Base-by-base conservation (phyloP, 257 asterid genomes). In the Solanum clarkiae region DNA sequence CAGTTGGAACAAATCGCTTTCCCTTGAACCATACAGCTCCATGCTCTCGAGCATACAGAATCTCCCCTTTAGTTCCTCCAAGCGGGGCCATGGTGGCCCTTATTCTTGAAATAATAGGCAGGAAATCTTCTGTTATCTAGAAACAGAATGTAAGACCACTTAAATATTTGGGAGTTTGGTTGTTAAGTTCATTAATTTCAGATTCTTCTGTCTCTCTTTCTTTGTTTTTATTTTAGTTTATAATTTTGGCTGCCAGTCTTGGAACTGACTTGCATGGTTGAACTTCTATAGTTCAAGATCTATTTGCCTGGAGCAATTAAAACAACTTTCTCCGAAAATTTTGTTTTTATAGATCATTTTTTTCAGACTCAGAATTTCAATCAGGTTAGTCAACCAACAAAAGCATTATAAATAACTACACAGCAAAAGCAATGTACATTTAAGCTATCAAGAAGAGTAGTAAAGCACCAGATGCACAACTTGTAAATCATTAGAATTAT, bases 11-110 rank as follows among this genome's bases (percentile, higher is more conserved):
- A 86, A 96, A 96, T 80, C 97, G 97, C 87, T 90, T 96, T 84
- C 99, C 99, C 89, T 95, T 96, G 88, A 96, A 94, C 99, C 98
- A 96, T 62, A 95, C 93, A 20, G 98, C 92, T 87, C 93, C 96
- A 88, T 96, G 97, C 91, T 96, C 99, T 56, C 97, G 95, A 68
- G 98, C 87, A 89, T 94, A 95, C 84, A 93, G 75, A 82, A 96
- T 90, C 90, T 96, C 99, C 44, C 99, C 99, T 88, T 95, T 96
- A 40, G 97, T 97, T 83, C 98, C 98, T 80, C 98, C 98, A 84
- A 93, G 87, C 32, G 98, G 94, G 82, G 97, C 92, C 74, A 91
- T 89, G 40, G 91, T 87, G 71, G 98, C 97, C 92, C 87, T 95
- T 84, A 96, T 92, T 92, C 98, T 94, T 51, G 92, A 90, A 86